Evolutionary conservation across 768 basidiomycete genomes (phyloP).

Genomic region (Solioccasus polychromus): DNA sequence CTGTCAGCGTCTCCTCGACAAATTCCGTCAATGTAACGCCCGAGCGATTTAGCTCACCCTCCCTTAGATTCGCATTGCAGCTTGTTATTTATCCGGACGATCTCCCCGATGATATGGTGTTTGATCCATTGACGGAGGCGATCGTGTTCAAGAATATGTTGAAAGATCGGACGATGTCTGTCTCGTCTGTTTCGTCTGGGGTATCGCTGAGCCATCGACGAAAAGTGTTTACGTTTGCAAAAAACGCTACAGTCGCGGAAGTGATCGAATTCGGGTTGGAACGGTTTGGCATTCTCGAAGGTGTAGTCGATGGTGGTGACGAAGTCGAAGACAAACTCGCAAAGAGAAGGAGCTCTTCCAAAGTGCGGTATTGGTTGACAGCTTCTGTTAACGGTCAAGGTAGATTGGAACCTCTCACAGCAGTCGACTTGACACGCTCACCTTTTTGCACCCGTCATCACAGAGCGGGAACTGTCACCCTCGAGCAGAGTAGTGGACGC

Average conservation of each 20-base stretch:
- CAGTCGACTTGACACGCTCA: constrained; percentile 6
- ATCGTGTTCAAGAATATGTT: constrained; percentile 85
- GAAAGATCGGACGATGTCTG: constrained; percentile 47
- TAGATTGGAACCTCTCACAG: constrained; percentile 29
- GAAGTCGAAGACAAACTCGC: constrained; percentile 92
- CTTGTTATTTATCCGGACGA: constrained; percentile 86
- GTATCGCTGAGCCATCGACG: constrained; percentile 61
- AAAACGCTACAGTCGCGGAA: constrained; percentile 94
- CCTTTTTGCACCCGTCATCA: constrained; percentile 6
- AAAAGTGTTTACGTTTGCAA: constrained; percentile 89
- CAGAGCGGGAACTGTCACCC: constrained; percentile 77
- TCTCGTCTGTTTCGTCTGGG: constrained; percentile 44
- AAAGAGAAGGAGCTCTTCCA: constrained; percentile 71
- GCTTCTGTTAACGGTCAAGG: constrained; percentile 62
- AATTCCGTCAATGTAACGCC: constrained; percentile 46
- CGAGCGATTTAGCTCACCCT: constrained; percentile 80
- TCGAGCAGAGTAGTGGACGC: constrained; percentile 86
- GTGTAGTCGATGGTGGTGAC: constrained; percentile 98
- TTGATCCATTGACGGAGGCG: constrained; percentile 90
- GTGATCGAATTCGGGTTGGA: constrained; percentile 92
- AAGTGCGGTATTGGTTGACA: constrained; percentile 81
- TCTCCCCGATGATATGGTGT: constrained; percentile 91
- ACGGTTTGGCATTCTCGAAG: constrained; percentile 91
- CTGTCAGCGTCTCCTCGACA: constrained; percentile 16
- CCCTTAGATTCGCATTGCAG: constrained; percentile 81